Evolutionary conservation across 2,329 filamentous ascomycete genomes (phyloP), one percentile per base, ranked within the genome.

Genomic region (Pyrenophora tritici-repentis): DNA sequence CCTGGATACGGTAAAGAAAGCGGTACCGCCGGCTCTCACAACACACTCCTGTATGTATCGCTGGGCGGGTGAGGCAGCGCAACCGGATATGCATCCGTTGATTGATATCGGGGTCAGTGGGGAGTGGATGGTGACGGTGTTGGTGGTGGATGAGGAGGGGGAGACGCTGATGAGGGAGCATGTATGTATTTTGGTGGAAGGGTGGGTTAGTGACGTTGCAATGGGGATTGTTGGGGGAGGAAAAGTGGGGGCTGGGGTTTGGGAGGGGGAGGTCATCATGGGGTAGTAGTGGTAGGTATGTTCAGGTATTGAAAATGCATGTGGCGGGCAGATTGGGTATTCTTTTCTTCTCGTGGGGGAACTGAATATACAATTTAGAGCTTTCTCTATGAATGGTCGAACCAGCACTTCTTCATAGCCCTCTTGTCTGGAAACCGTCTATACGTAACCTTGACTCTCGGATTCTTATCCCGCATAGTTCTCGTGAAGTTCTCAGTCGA

Each of bases 51-150:
- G 38, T 4, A 1, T 62, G 2, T 62, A 64, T 32, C 48, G 24
- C 6, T 52, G 56, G 39, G 26, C 34, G 2, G 55, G 54, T 3
- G 24, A 35, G 2, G 51, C 51, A n/a, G 49, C 51, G 7, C 59
- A 63, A 36, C 61, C 61, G 2, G 41, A 56, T 6, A 36, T 48
- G 47, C 61, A 63, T 42, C 58, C 60, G 2, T 3, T 32, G 10
- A 62, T 63, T 32, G 49, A 47, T 0, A 35, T 42, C 1, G 50
- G 47, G 3, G 36, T 44, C 6, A 49, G 43, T 13, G 58, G 53
- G 2, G 31, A 47, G 17, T 62, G 55, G 55, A 40, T 59, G 50
- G 29, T 51, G n/a, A 32, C 41, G 38, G 17, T 54, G 31, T 37
- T 48, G 18, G 14, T 55, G 20, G 47, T 46, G 31, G 51, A 40